Evolutionary conservation across 768 basidiomycete genomes (phyloP).

Genomic region (Xerocomus spinulosus): DNA sequence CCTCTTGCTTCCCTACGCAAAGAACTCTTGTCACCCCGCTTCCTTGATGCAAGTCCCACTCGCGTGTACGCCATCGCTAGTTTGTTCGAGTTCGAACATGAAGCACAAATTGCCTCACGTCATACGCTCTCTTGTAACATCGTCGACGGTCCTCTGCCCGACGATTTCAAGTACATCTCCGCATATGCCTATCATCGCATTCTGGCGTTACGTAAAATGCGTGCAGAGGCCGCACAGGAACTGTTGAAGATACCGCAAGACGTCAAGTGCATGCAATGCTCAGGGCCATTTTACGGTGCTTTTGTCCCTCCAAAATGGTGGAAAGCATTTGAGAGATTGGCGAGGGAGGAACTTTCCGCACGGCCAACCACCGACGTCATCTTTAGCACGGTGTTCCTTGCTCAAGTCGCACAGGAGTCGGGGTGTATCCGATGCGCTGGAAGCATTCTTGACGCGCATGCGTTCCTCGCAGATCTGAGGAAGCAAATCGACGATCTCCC

Average conservation of each 20-base stretch:
- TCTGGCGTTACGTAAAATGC: conserved; percentile 53
- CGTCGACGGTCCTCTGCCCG: conserved; percentile 52
- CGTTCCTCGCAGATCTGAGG: conserved; percentile 52
- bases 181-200: conserved; percentile 68
- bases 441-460: conserved; percentile 60
- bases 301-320: conserved; percentile 65
- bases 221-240: conserved; percentile 45
- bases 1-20: conserved; percentile 47
- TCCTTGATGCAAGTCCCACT: conserved; percentile 45
- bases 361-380: conserved; percentile 57
- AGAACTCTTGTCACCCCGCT: conserved; percentile 46
- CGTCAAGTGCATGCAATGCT: conserved; percentile 67
- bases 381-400: conserved; percentile 58
- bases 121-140: conserved; percentile 52
- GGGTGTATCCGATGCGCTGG: conserved; percentile 63
- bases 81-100: conserved; percentile 59
- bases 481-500: conserved; percentile 51
- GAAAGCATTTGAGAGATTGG: conserved; percentile 53
- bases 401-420: conserved; percentile 42
- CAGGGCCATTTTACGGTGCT: conserved; percentile 43
- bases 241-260: conserved; percentile 44
- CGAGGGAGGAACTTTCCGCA: conserved; percentile 50
- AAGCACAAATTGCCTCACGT: conserved; percentile 56
- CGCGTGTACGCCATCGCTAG: conserved; percentile 71
- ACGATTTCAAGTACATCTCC: conserved; percentile 61